Base-by-base conservation (phyloP, 176 grass and related monocot genomes). In the Oryza rufipogon region DNA sequence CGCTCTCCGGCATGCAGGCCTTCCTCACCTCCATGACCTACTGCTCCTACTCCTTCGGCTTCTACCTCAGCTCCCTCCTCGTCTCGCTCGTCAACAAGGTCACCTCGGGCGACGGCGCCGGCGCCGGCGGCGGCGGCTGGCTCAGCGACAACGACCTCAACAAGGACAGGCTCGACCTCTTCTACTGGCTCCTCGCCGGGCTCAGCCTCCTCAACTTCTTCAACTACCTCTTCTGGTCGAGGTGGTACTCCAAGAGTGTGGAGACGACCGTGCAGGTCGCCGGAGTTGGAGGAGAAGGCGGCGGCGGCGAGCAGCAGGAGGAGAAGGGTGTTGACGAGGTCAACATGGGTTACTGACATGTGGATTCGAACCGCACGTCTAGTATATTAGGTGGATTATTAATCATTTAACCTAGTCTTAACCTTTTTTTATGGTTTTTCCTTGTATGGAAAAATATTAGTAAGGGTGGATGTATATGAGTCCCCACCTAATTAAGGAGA, bases 1-100 rank as follows among this genome's bases (percentile, higher is more conserved):
- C 94, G 15, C 83, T 94, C 64, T 67, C 80, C 23, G 95, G 95
- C 26, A 97, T 91, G 92, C 95, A 94, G 68, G 89, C 95, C 7
- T 97, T 97, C 69, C 74, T 97, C 33, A 97, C 92, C 33, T 90
- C 95, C 85, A 91, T 97, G 90, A 97, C 92, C 10, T 97, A 97
- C 89, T 97, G 95, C 88, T 97, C 95, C 47, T 97, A 97, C 84
- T 97, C 95, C 13, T 97, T 97, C 25, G 95, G 92, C 28, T 97
- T 97, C 86, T 97, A 90, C 88, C 85, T 97, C 70, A 97, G 95
- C 83, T 94, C 95, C 7, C 80, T 97, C 15, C 95, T 97, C 28
- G 95, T 97, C 12, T 92, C 92, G 4, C 68, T 92, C 20, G 83
- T 97, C 36, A 94, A 97, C 70, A 92, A 70, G 82, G 54, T 91